phyloP scores from a whole-genome alignment of 176 grass and related monocot species.

The Thalia dealbata region DNA sequence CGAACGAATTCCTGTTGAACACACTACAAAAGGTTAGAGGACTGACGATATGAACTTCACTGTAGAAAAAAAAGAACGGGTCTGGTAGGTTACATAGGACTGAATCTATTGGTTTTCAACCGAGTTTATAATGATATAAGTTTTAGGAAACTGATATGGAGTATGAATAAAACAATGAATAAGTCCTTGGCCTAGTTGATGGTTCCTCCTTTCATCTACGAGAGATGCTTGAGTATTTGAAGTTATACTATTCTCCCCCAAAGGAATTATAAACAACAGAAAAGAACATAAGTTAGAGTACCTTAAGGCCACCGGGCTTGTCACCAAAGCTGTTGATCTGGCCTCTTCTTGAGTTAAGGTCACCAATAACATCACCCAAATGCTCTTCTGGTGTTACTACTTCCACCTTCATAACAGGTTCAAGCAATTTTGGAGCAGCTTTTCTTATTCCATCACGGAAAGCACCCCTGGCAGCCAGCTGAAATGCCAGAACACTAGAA shows the following conservation, averaged over 20 bases:
- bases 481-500: constrained; percentile 92
- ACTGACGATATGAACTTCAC: too few relatives aligned
- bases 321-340: constrained; percentile 81
- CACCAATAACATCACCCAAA: constrained; percentile 98
- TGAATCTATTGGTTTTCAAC: neutral
- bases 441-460: constrained; percentile 88
- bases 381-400: constrained; percentile 97
- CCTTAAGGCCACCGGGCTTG: constrained; percentile 94
- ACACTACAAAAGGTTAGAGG: neutral
- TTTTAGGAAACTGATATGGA: neutral
- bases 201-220: too few relatives aligned
- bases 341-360: constrained; percentile 96
- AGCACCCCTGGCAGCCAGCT: constrained; percentile 86
- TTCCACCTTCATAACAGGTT: constrained; percentile 93
- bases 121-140: neutral
- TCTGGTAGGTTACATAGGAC: neutral
- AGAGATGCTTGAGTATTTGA: neutral
- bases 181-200: too few relatives aligned
- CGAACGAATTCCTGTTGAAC: neutral
- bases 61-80: neutral
- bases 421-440: constrained; percentile 69
- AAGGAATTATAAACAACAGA: constrained; percentile 4
- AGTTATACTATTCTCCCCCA: neutral
- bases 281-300: constrained; percentile 26
- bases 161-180: neutral